phyloP scores from a whole-genome alignment of 2,329 filamentous ascomycete species.

The Talaromyces sp. region DNA sequence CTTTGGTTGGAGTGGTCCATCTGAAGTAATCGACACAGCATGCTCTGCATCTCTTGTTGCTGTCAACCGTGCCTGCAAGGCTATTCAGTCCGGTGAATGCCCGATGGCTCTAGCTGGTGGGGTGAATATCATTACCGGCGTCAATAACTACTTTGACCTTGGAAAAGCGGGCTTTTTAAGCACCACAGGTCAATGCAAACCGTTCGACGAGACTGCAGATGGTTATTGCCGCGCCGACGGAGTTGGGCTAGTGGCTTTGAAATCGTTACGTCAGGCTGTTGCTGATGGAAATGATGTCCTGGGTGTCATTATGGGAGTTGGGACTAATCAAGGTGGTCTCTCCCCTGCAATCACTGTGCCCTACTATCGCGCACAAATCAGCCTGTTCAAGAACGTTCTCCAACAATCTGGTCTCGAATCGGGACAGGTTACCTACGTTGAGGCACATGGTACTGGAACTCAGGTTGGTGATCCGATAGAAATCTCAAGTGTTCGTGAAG shows the following conservation, averaged over 20 bases:
- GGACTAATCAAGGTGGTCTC: slow-evolving; percentile 27
- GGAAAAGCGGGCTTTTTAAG: slow-evolving; percentile 41
- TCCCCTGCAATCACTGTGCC: neutral
- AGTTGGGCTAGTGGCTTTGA: slow-evolving; percentile 46
- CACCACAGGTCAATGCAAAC: slow-evolving; percentile 49
- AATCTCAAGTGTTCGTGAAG: slow-evolving; percentile 9
- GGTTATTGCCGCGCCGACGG: slow-evolving; percentile 52
- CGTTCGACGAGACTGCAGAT: slow-evolving; percentile 42
- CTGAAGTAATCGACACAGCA: slow-evolving; percentile 44
- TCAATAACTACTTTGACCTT: slow-evolving; percentile 30
- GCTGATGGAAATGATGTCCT: slow-evolving; percentile 40
- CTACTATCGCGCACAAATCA: neutral
- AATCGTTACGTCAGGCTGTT: slow-evolving; percentile 45
- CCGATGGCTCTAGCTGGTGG: slow-evolving; percentile 24
- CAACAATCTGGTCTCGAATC: neutral
- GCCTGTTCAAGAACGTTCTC: neutral
- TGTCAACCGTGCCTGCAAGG: slow-evolving; percentile 30
- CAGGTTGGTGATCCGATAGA: slow-evolving; percentile 23
- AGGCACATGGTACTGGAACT: slow-evolving; percentile 18
- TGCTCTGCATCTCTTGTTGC: slow-evolving; percentile 42
- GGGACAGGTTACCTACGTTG: neutral
- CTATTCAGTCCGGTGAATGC: slow-evolving; percentile 26
- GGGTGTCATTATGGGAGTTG: slow-evolving; percentile 28
- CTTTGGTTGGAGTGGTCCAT: slow-evolving; percentile 38
- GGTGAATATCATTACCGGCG: slow-evolving; percentile 26